phyloP scores from a whole-genome alignment of 2,329 filamentous ascomycete genomes.

The Penicillium sp. region DNA sequence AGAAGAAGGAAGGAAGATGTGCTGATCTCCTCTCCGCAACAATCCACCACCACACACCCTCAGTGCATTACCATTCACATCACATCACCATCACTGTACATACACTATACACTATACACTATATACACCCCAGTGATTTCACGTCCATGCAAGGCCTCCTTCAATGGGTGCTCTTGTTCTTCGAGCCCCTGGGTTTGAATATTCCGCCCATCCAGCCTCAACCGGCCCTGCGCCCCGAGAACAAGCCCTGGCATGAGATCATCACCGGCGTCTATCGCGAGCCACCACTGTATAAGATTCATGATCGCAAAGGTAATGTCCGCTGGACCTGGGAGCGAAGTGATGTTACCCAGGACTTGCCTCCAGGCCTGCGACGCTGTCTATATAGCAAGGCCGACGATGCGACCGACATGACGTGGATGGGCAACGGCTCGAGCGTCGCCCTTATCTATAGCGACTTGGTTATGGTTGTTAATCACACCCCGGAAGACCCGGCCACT shows the following conservation, averaged over 20 bases:
- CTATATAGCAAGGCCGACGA: conserved; percentile 27
- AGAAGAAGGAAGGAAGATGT: no score
- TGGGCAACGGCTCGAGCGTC: conserved; percentile 25
- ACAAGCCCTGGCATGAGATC: conserved; percentile 24
- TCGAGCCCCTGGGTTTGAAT: conserved; percentile 20
- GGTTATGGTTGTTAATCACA: conserved; percentile 29
- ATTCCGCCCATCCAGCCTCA: conserved; percentile 26
- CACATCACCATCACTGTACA: no score
- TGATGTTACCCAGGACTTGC: conserved; percentile 25
- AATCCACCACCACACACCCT: no score
- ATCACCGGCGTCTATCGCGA: conserved; percentile 25
- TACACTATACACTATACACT: no score
- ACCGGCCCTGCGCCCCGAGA: conserved; percentile 20
- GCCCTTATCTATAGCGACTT: conserved; percentile 28
- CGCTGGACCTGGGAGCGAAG: conserved; percentile 26
- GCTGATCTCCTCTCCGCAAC: no score
- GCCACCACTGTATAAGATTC: conserved; percentile 25
- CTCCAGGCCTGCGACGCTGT: conserved; percentile 18
- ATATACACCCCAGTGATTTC: no score
- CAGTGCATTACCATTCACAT: no score
- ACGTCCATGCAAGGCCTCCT: no score
- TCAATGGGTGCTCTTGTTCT: conserved; percentile 20
- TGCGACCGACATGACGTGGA: conserved; percentile 31
- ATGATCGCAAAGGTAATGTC: conserved; percentile 22
- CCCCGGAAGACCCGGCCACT: conserved; percentile 23